Evolutionary conservation across 2,329 filamentous ascomycete genomes (phyloP), one percentile per base, ranked within the genome.

Genomic region (Penicillium sp.): DNA sequence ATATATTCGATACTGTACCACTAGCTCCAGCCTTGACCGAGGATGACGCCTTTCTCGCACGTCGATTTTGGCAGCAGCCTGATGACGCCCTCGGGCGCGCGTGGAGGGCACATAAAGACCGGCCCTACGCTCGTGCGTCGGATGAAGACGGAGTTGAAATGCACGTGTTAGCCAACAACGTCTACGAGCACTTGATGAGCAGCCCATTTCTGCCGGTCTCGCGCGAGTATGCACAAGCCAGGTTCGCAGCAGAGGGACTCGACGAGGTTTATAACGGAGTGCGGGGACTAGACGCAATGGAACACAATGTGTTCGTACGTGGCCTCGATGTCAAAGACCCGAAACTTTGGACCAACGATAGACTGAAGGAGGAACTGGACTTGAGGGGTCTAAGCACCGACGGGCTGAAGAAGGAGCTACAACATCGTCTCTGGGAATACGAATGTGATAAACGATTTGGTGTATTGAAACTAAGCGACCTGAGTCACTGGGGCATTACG

Each of bases 111-210:
- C 27, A 39, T 14, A n/a, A 22, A 9, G 34, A 47, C 12, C 39
- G 52, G 14, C 45, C 44, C 8, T 57, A 45, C 36, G 16, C 36
- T 11, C 25, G 50, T 42, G 18, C 35, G 14, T n/a, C 31, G 9
- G 34, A 25, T 10, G 34, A 54, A 29, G 4, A 25, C 8, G n/a
- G 19, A 30, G 14, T 19, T 1, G 37, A 54, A n/a, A 49, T 50
- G 13, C 53, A 64, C 37, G 58, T 52, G 14, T 53, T 69, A 7
- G 63, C 55, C 13, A 39, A 50, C 22, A 66, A 67, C 41, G 63
- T 70, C 8, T 69, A 70, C 37, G 63, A 69, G 35, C 58, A 63
- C 49, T 25, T 69, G 40, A 60, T 65, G 51, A 44, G 37, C 13
- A 48, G 58, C 13, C 52, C 54, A 11, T 13, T 59, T 4, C 16